Evolutionary conservation across 1,284 basidiomycete species (phyloP).

Genomic region (Pholiota adiposa): DNA sequence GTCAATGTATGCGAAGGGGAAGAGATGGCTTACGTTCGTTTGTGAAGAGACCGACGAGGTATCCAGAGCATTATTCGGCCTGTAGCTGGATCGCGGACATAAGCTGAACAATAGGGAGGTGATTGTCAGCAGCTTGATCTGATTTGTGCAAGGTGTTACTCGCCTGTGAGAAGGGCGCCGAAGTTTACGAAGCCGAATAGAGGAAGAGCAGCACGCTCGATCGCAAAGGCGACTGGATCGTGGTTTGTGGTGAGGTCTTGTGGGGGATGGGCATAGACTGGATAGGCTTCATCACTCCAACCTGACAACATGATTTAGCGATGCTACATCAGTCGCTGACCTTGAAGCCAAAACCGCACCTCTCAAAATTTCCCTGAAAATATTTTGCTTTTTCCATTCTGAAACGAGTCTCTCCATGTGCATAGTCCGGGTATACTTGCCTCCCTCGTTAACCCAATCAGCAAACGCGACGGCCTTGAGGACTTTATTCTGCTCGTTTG

Average conservation of each 20-base stretch:
- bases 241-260: constrained; percentile 12
- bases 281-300: constrained; percentile 39
- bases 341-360: constrained; percentile 21
- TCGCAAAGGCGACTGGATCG: constrained; percentile 40
- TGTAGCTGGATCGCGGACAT: constrained; percentile 27
- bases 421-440: constrained; percentile 31
- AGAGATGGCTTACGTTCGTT: constrained; percentile 39
- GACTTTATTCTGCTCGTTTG: constrained; percentile 17
- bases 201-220: constrained; percentile 47
- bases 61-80: constrained; percentile 39
- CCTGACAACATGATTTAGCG: constrained; percentile 18
- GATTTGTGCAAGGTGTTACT: constrained; percentile 4
- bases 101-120: constrained; percentile 17
- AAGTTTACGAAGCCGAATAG: constrained; percentile 48
- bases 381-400: constrained; percentile 30
- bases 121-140: not conserved
- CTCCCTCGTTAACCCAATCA: constrained; percentile 35
- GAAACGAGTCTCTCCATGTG: constrained; percentile 32
- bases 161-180: constrained; percentile 45
- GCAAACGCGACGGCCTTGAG: constrained; percentile 30
- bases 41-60: constrained; percentile 42
- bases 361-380: constrained; percentile 33
- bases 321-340: not conserved
- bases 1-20: not conserved
- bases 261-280: constrained; percentile 33